A percentile compares a stretch with the other conserved stretches of the same genome.
Conservation (phyloP, 495 filamentous ascomycete genomes). For the Penicillium macrosclerotiorum region DNA sequence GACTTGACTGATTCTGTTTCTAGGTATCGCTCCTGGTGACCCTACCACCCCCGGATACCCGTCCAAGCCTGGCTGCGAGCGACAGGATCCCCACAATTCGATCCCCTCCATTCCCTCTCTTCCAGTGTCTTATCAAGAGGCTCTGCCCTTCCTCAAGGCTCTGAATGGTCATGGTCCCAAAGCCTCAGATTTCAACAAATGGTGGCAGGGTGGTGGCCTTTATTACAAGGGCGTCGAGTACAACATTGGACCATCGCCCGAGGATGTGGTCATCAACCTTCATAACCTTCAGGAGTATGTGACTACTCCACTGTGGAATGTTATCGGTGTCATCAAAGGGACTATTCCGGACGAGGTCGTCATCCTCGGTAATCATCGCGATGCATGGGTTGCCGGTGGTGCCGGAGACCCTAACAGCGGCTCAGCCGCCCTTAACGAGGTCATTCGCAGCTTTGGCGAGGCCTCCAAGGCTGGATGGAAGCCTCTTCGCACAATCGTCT, state of each 20-base stretch:
- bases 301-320: constrained; percentile 89
- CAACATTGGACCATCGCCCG: constrained; percentile 84
- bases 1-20: not conserved
- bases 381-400: constrained; percentile 90
- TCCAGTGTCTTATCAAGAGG: constrained; percentile 87
- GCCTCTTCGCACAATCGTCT: constrained; percentile 76
- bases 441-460: constrained; percentile 77
- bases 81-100: constrained; percentile 61
- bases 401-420: constrained; percentile 84
- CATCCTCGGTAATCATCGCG: constrained; percentile 92
- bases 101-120: constrained; percentile 88
- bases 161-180: constrained; percentile 85
- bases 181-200: constrained; percentile 71
- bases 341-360: constrained; percentile 81
- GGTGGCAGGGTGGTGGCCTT: constrained; percentile 72
- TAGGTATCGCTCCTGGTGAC: constrained; percentile 62
- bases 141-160: constrained; percentile 78
- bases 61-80: constrained; percentile 84
- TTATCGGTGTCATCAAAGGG: constrained; percentile 94
- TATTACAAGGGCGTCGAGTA: constrained; percentile 83
- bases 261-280: constrained; percentile 72
- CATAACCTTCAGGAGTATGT: constrained; percentile 87
- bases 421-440: constrained; percentile 85
- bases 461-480: constrained; percentile 77
- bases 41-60: constrained; percentile 92